Conservation (phyloP, 2,329 filamentous ascomycete genomes). For the Sporothrix protearum region DNA sequence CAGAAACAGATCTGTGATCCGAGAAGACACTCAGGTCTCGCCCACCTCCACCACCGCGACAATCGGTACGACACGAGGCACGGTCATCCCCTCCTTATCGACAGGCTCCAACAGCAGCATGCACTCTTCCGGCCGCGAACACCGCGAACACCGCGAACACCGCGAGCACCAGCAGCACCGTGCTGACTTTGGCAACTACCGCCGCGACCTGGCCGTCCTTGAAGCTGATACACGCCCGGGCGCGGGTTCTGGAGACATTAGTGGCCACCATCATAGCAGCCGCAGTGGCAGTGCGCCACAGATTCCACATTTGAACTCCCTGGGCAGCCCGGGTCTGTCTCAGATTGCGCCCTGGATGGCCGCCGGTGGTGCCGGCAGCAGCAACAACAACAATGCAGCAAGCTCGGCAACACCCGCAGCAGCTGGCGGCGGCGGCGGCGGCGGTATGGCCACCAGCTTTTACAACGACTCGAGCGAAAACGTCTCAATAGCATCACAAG, state of each 20-base stretch:
- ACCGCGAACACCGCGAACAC: conserved; percentile 44
- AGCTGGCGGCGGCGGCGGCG: conserved; percentile 35
- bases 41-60: conserved; percentile 44
- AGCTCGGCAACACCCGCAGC: not conserved
- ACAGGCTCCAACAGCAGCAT: conserved; percentile 38
- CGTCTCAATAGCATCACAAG: conserved; percentile 57
- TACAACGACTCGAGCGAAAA: conserved; percentile 74
- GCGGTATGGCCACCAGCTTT: conserved; percentile 55
- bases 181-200: conserved; percentile 65
- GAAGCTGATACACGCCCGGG: conserved; percentile 38
- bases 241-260: not conserved
- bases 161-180: conserved; percentile 46
- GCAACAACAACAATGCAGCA: conserved; percentile 29
- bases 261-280: not conserved
- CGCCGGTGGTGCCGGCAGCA: conserved; percentile 33
- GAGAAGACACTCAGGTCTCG: conserved; percentile 47
- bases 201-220: conserved; percentile 66
- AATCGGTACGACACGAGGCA: conserved; percentile 37
- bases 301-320: conserved; percentile 57
- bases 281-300: conserved; percentile 48
- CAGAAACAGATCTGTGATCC: conserved; percentile 26
- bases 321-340: conserved; percentile 49
- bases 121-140: not conserved
- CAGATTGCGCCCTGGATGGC: conserved; percentile 60
- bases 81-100: conserved; percentile 43